Conservation (phyloP, 2,329 filamentous ascomycete species). For the Curvularia verruculosa region DNA sequence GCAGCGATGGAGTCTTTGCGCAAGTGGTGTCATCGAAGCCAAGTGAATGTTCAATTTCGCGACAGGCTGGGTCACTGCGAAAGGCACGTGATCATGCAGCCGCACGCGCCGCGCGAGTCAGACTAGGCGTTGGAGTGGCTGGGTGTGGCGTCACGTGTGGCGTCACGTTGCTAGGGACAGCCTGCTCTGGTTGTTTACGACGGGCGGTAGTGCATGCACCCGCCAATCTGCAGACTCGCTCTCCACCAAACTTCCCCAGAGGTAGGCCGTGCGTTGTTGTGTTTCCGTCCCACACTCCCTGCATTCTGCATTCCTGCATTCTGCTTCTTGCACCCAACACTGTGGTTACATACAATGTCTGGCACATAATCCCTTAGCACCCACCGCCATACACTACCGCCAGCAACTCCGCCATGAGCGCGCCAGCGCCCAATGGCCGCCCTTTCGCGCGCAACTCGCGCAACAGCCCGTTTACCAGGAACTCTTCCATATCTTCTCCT, state of each 20-base stretch:
- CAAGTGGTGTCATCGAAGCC: not conserved
- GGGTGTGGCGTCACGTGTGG: slow-evolving; percentile 3
- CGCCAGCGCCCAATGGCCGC: slow-evolving; percentile 65
- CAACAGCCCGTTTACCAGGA: slow-evolving; percentile 79
- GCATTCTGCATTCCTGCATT: slow-evolving; percentile 7
- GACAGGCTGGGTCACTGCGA: slow-evolving; percentile 5
- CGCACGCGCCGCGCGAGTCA: slow-evolving; percentile 7
- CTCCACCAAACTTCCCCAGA: slow-evolving; percentile 16
- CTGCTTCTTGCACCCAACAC: not conserved
- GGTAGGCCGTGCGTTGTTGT: slow-evolving; percentile 28
- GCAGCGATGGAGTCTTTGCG: not conserved
- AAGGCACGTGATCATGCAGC: slow-evolving; percentile 9
- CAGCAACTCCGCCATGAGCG: slow-evolving; percentile 54
- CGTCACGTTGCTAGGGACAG: slow-evolving; percentile 19
- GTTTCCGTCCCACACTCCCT: slow-evolving; percentile 29
- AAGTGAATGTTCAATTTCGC: slow-evolving; percentile 11
- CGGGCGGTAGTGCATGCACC: slow-evolving; percentile 16
- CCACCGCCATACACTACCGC: slow-evolving; percentile 25
- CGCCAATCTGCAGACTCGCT: slow-evolving; percentile 20
- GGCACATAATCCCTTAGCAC: slow-evolving; percentile 31
- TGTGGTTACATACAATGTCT: slow-evolving; percentile 31
- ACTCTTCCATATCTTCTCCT: slow-evolving; percentile 68
- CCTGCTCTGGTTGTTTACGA: slow-evolving; percentile 19
- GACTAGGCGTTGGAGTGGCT: not conserved
- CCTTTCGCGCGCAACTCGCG: slow-evolving; percentile 67